Base-by-base conservation (phyloP, 2,329 filamentous ascomycete genomes). In the Aspergillus floridensis region DNA sequence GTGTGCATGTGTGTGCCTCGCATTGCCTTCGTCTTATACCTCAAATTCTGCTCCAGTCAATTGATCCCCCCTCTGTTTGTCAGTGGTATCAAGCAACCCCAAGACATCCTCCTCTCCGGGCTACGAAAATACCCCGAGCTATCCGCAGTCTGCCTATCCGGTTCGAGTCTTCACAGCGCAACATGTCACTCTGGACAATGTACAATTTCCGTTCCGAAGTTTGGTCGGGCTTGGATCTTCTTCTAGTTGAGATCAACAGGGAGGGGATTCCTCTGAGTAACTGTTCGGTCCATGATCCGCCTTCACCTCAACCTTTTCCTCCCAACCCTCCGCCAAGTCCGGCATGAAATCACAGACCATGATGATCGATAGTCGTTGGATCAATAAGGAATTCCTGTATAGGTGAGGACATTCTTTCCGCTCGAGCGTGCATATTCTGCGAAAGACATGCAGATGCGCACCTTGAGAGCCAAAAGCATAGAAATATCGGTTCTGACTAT, bases 321-420 rank as follows among this genome's bases (percentile, higher is more conserved):
- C 72, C 74, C 19, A 76, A 77, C 59, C 75, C 75, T 22, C 75
- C 75, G 44, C 75, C 75, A 48, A 77, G 75, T 58, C 75, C 75
- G 48, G 75, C 69, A 48, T 75, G 57, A 66, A 55, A 44, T 53
- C 19, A 8, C 52, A 29, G 24, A 21, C 12, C 8, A 31, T 24
- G 21, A 29, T 6, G 31, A 19, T 2, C 16, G 32, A 35, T 35
- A 4, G 14, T 16, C 4, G 12, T 35, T 35, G 32, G n/a, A 19
- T 8, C 14, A 8, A 19, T 2, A 44, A 44, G n/a, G 14, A 44
- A 12, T 44, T 19, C 6, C 38, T 16, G 16, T 44, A 44, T 19
- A 44, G 38, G 38, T 44, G 4, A 44, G 38, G 16, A 19, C 38
- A n/a, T 7, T 19, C 6, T 19, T 44, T 8, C 16, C 38, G 16